phyloP scores from a whole-genome alignment of 352 stramenopile species.

The Globisporangium okanoganense region DNA sequence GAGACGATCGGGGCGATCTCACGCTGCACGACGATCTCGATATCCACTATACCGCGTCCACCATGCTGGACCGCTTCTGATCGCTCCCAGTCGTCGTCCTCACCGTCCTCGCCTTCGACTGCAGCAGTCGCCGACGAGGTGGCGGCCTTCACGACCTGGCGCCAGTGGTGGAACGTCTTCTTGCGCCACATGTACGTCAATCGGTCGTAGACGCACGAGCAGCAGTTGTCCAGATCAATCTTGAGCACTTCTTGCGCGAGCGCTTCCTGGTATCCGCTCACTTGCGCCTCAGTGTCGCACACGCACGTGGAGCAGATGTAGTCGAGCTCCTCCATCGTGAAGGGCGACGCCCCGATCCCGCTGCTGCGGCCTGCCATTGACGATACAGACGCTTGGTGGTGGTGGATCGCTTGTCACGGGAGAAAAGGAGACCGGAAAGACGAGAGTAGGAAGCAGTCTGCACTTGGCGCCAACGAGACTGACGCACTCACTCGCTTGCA shows the following conservation, averaged over 20 bases:
- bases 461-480: background rate
- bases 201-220: constrained; percentile 62
- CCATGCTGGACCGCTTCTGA: too few species aligned
- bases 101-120: background rate
- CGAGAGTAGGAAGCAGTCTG: background rate
- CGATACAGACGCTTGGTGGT: background rate
- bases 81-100: too few species aligned
- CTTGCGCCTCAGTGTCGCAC: constrained; percentile 42
- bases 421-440: background rate
- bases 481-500: background rate
- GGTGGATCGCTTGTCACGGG: background rate
- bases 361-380: constrained; percentile 1
- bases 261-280: constrained; percentile 26
- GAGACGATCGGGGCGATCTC: constrained; percentile 6
- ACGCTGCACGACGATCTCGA: background rate
- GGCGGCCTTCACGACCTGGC: constrained; percentile 30
- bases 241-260: constrained; percentile 22
- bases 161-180: constrained; percentile 76
- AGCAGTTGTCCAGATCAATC: constrained; percentile 44
- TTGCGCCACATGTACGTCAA: constrained; percentile 76
- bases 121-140: constrained; percentile 6
- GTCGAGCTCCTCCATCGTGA: constrained; percentile 61
- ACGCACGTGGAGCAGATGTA: constrained; percentile 55
- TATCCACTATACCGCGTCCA: background rate
- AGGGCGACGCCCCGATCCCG: constrained; percentile 14